Percentiles rank a stretch among this genome's conserved stretches.
These are phyloP conservation scores for Pterocarpus macrocarpus DNA, from an alignment of 306 rosid genomes.

Conservation along the genomic window DNA sequence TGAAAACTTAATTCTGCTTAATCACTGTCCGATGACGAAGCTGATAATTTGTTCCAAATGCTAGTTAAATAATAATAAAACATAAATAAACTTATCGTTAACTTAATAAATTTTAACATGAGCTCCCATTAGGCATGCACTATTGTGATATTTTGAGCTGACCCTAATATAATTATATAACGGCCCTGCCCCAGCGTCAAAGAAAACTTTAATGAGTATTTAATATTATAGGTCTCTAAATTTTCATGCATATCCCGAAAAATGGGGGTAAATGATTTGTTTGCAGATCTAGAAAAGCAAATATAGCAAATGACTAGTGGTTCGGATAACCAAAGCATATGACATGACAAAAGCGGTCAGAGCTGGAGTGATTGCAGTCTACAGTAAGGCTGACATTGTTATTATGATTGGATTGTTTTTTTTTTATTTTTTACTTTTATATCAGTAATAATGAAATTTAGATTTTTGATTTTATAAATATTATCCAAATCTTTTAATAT, in stretches of 20 bases:
- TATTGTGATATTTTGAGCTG: neutral
- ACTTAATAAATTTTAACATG: neutral
- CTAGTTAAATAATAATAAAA: no score
- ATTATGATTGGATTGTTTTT: constrained; percentile 10
- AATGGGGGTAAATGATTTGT: neutral
- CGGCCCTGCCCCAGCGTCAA: neutral
- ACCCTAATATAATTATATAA: no score
- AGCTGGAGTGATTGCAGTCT: neutral
- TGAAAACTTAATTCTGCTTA: neutral
- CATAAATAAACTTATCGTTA: no score
- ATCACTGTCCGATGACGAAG: neutral
- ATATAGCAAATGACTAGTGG: neutral
- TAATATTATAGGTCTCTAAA: neutral
- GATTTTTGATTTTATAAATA: no score
- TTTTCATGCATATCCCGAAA: neutral
- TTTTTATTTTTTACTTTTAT: no score
- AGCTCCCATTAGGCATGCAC: neutral
- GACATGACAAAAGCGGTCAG: constrained; percentile 3
- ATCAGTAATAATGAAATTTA: no score
- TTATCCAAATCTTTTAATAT: no score
- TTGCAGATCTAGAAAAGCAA: neutral
- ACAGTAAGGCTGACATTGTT: neutral
- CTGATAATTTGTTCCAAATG: neutral
- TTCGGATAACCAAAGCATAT: neutral
- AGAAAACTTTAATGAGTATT: neutral